A percentile compares a stretch with the other conserved stretches of the same genome.
These are phyloP conservation scores for Euptelea pleiosperma DNA, from an alignment of 164 flowering plant species.

Conservation along the genomic window DNA sequence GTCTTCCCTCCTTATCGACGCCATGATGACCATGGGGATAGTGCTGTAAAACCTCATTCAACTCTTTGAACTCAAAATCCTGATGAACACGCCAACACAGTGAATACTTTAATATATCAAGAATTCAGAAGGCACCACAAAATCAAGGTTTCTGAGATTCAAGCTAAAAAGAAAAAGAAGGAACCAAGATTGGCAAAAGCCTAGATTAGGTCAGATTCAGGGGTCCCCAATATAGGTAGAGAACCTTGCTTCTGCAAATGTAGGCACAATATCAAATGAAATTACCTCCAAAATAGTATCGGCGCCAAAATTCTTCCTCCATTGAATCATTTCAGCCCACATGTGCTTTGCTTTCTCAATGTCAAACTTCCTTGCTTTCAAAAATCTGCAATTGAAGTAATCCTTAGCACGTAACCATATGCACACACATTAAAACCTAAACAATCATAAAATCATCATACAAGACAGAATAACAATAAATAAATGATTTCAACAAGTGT, in stretches of 20 bases:
- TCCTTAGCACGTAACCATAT: too few species aligned
- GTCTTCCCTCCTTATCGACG: slow-evolving; percentile 81
- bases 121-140: background rate
- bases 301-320: slow-evolving; percentile 76
- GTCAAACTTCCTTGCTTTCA: slow-evolving; percentile 80
- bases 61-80: slow-evolving; percentile 73
- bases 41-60: slow-evolving; percentile 55
- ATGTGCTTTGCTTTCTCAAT: slow-evolving; percentile 63
- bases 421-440: background rate
- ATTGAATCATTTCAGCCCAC: slow-evolving; percentile 85
- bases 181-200: background rate
- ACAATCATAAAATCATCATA: background rate
- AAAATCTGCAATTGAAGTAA: slow-evolving; percentile 41
- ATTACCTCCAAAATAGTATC: slow-evolving; percentile 69
- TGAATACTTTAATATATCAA: background rate
- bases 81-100: slow-evolving; percentile 18
- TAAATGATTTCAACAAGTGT: too few species aligned
- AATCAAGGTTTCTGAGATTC: background rate
- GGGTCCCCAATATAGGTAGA: background rate
- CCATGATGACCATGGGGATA: slow-evolving; percentile 85
- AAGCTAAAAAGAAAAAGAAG: slow-evolving; percentile 2
- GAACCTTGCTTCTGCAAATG: background rate
- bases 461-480: background rate
- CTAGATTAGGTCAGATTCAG: background rate
- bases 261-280: background rate